A percentile compares a stretch with the other conserved stretches of the same genome.
Evolutionary conservation across 116 monocot genomes (phyloP).

Genomic region (Posidonia oceanica): DNA sequence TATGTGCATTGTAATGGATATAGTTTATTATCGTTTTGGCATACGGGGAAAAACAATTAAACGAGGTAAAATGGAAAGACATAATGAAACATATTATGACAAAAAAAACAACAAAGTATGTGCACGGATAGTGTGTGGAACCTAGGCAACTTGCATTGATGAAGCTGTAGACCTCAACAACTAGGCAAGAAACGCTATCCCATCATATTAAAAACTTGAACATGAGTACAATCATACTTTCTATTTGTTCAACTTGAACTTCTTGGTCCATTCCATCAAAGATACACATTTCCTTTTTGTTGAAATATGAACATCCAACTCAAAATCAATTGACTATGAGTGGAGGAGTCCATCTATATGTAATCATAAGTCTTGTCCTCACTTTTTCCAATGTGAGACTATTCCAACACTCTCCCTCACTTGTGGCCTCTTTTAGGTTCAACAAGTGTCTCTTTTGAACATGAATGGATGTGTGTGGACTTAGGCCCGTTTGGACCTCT

Average conservation of each 20-base stretch:
- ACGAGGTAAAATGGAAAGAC: not conserved
- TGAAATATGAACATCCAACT: no score
- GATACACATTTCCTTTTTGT: no score
- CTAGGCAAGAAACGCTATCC: not conserved
- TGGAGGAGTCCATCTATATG: no score
- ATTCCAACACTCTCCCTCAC: no score
- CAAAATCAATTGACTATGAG: no score
- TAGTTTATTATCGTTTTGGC: not conserved
- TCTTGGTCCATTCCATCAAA: not conserved
- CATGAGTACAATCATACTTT: not conserved
- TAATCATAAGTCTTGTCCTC: no score
- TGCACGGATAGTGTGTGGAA: not conserved
- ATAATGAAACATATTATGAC: not conserved
- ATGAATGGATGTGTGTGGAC: no score
- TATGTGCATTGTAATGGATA: not conserved
- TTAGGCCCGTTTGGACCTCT: no score
- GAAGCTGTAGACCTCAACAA: not conserved
- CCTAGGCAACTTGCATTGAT: not conserved
- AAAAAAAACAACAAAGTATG: not conserved
- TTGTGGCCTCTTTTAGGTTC: no score
- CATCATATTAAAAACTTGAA: no score
- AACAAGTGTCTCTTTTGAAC: no score
- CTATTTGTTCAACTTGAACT: not conserved
- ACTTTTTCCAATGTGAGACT: no score
- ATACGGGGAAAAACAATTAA: not conserved